phyloP scores from a whole-genome alignment of 192 early-diverging fungal species.

The Umbelopsis sp. region DNA sequence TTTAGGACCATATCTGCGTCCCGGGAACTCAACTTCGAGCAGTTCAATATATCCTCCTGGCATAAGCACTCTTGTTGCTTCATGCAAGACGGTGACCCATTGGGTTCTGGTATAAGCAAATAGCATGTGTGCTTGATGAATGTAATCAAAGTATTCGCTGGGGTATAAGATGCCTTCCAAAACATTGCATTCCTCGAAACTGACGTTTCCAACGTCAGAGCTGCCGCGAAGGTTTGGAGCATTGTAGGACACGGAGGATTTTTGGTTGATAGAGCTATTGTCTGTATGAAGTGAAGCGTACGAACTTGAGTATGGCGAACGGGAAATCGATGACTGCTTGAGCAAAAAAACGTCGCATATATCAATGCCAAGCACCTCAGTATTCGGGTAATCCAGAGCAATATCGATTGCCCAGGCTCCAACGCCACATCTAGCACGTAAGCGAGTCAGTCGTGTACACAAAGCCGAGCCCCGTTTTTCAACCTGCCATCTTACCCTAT shows the following conservation, averaged over 20 bases:
- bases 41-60: constrained; percentile 40
- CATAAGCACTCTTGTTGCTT: constrained; percentile 35
- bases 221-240: background rate
- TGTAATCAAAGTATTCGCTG: constrained; percentile 35
- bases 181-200: constrained; percentile 12
- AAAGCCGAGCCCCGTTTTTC: background rate
- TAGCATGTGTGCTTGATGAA: constrained; percentile 30
- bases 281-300: background rate
- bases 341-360: constrained; percentile 19
- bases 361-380: constrained; percentile 27
- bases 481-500: constrained; percentile 26
- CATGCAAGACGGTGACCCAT: constrained; percentile 30
- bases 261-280: background rate
- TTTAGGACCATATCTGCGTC: constrained; percentile 13
- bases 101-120: constrained; percentile 27
- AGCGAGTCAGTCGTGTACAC: background rate
- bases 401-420: constrained; percentile 39
- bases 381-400: constrained; percentile 29
- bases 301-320: background rate
- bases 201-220: constrained; percentile 5
- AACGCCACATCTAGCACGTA: constrained; percentile 25
- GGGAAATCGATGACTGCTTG: background rate
- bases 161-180: constrained; percentile 15
- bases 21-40: constrained; percentile 1
- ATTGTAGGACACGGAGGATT: background rate